Evolutionary conservation across 768 basidiomycete genomes (phyloP).

Genomic region (Collybia mongolica): DNA sequence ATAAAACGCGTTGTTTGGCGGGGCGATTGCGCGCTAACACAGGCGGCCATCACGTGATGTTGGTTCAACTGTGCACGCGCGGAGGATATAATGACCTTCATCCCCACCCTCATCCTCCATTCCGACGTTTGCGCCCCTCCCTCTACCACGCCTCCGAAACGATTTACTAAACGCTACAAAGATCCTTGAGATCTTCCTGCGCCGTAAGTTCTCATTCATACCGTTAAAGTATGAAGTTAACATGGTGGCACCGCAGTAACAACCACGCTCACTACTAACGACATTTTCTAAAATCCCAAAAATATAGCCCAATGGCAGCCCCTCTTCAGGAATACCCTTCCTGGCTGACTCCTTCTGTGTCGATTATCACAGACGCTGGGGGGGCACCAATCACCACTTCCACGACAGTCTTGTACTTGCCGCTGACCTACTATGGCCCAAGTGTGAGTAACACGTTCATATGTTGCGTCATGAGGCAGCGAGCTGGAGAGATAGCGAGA

Average conservation of each 20-base stretch:
- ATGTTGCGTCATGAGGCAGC: not conserved
- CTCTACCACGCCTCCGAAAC: slow-evolving; percentile 9
- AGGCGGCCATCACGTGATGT: slow-evolving; percentile 11
- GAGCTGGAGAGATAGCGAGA: not conserved
- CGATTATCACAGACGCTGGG: slow-evolving; percentile 49
- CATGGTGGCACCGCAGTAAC: slow-evolving; percentile 12
- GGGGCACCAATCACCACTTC: slow-evolving; percentile 56
- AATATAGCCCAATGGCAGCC: slow-evolving; percentile 43
- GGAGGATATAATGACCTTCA: not conserved
- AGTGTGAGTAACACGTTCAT: slow-evolving; percentile 51
- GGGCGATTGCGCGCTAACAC: not conserved
- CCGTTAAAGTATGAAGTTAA: not conserved
- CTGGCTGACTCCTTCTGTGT: slow-evolving; percentile 64
- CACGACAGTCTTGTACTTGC: slow-evolving; percentile 57
- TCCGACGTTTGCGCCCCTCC: slow-evolving; percentile 3
- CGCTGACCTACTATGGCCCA: slow-evolving; percentile 81
- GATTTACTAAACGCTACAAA: slow-evolving; percentile 2
- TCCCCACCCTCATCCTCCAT: slow-evolving; percentile 7
- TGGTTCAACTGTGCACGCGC: slow-evolving; percentile 12
- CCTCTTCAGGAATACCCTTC: slow-evolving; percentile 69
- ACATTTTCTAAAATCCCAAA: slow-evolving; percentile 18
- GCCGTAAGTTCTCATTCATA: not conserved
- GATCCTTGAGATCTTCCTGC: not conserved
- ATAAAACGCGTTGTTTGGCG: too few relatives aligned
- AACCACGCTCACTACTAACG: slow-evolving; percentile 47